Percentiles rank a stretch among this genome's conserved stretches.
Conservation (phyloP, 495 filamentous ascomycete genomes). For the Aspergillus ellipticus region DNA sequence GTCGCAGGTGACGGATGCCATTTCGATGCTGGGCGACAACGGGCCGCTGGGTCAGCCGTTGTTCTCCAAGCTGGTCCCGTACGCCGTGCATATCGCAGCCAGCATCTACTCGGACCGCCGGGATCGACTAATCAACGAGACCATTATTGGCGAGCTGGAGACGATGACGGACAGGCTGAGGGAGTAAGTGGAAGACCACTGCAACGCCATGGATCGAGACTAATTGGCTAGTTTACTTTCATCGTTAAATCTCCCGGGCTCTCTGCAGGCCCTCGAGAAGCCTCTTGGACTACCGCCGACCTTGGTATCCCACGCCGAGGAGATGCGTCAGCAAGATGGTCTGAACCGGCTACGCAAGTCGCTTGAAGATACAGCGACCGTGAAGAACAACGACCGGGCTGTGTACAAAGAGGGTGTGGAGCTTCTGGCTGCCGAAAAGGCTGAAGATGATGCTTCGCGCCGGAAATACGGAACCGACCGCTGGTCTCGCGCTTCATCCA, state of each 20-base stretch:
- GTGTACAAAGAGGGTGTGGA: slow-evolving; percentile 80
- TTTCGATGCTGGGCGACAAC: slow-evolving; percentile 73
- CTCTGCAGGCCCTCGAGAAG: slow-evolving; percentile 91
- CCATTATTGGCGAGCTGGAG: slow-evolving; percentile 81
- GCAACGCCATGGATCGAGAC: neutral
- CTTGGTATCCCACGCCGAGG: slow-evolving; percentile 85
- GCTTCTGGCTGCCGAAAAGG: slow-evolving; percentile 70
- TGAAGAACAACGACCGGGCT: slow-evolving; percentile 69
- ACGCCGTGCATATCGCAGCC: slow-evolving; percentile 90
- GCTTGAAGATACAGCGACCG: slow-evolving; percentile 80
- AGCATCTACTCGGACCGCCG: slow-evolving; percentile 92
- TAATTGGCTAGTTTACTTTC: slow-evolving; percentile 56
- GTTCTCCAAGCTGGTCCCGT: slow-evolving; percentile 90
- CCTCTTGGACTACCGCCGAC: slow-evolving; percentile 86
- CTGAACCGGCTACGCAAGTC: slow-evolving; percentile 67
- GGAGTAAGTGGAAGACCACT: slow-evolving; percentile 45
- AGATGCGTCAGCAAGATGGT: slow-evolving; percentile 90
- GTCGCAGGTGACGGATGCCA: slow-evolving; percentile 75
- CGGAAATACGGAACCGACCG: slow-evolving; percentile 83
- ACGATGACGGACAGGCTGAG: slow-evolving; percentile 74
- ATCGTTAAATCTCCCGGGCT: slow-evolving; percentile 85
- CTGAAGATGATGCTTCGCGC: slow-evolving; percentile 73
- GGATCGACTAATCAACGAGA: slow-evolving; percentile 81
- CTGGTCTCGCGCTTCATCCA: slow-evolving; percentile 70
- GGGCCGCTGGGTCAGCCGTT: slow-evolving; percentile 76